phyloP scores from a whole-genome alignment of 306 rosid genomes.

The Comarum palustre region DNA sequence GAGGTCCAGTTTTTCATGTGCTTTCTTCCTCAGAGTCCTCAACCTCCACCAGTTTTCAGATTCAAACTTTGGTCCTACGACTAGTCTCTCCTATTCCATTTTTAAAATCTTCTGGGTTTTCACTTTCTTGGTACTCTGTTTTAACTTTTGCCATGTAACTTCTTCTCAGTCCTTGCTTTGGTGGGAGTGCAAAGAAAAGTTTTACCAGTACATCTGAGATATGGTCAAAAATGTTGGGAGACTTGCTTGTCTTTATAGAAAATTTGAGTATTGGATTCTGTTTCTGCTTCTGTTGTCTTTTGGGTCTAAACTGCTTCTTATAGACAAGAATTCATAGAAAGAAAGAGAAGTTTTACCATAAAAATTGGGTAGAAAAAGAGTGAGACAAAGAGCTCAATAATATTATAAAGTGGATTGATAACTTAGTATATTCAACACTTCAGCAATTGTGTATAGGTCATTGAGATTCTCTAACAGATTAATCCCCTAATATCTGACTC shows the following conservation, averaged over 20 bases:
- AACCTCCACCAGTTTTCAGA: neutral
- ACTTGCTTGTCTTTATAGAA: conserved; percentile 6
- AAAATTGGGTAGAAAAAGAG: neutral
- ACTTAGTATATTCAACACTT: conserved; percentile 70
- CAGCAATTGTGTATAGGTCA: conserved; percentile 56
- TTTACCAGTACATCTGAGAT: neutral
- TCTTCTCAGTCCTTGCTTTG: conserved; percentile 4
- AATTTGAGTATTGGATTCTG: conserved; percentile 6
- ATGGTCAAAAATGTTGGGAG: conserved; percentile 15
- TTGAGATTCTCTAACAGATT: conserved; percentile 31
- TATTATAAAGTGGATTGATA: conserved; percentile 15
- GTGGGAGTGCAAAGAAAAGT: neutral
- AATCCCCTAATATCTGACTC: conserved; percentile 35
- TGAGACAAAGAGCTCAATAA: conserved; percentile 9
- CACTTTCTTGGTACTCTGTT: neutral
- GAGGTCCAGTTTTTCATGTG: conserved; percentile 20
- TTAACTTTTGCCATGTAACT: conserved; percentile 6
- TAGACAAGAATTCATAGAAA: neutral
- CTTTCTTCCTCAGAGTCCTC: conserved; percentile 1
- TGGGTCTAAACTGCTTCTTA: neutral
- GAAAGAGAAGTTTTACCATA: neutral
- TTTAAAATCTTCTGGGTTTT: neutral
- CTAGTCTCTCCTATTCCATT: neutral
- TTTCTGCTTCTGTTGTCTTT: conserved; percentile 15
- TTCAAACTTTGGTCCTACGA: conserved; percentile 4